Evolutionary conservation across 1,139 yeast species (phyloP), one percentile per base, ranked within the genome.

Genomic region (Pichia sp.): DNA sequence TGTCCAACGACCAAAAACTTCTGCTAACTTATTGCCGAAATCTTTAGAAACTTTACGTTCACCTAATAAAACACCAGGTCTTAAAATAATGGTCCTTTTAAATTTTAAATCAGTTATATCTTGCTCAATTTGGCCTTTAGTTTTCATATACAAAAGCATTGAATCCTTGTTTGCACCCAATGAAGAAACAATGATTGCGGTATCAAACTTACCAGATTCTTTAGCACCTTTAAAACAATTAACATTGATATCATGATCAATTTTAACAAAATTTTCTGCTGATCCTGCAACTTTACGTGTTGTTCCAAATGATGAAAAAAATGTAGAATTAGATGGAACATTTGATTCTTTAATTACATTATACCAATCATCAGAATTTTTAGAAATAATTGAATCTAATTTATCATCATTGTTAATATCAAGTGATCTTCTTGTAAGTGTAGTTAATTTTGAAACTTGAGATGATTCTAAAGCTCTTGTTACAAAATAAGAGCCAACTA

Each of bases 301-400:
- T 18, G 96, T 85, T n/a, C 90, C 95, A 60, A 88, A 76, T 0
- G 83, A 80, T 1, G 87, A 78, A 57, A 83, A 77, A 53, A 80
- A 73, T 0, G 73, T 66, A 55, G 67, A 61, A 14, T 56, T 52
- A 2, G 50, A 53, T 1, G 63, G 60, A 18, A 64, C 45, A 19
- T 57, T 57, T 14, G 50, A 28, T 2, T 39, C 29, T 16, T 51
- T 51, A 39, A 66, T 63, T 2, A 53, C 44, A 3, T 50, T 50
- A 3, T 57, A 45, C 70, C 69, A 66, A 43, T 60, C 54, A 1
- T 53, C 56, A 5, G 58, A 48, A 29, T 65, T 60, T 11, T 43
- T 22, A 8, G 58, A 58, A 5, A 63, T 38, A 14, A 60, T 50
- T 13, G 60, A 44, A 22, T 48, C 44, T 13, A 56, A 36, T 38